Evolutionary conservation across 2,329 filamentous ascomycete genomes (phyloP).

Genomic region (Plenodomus lindquistii): DNA sequence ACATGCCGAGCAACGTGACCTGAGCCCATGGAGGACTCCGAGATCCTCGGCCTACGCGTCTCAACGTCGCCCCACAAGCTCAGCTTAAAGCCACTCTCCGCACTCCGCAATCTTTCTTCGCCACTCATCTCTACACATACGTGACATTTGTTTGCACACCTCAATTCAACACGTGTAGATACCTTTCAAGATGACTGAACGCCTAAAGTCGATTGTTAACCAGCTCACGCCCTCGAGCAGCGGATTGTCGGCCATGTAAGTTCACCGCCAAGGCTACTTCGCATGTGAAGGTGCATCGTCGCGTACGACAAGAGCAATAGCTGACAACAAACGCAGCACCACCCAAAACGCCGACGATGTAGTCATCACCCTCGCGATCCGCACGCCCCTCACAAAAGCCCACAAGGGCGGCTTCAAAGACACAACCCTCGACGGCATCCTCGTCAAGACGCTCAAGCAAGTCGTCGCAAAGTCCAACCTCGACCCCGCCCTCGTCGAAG

Average conservation of each 20-base stretch:
- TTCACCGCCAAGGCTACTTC: slow-evolving; percentile 12
- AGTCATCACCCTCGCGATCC: slow-evolving; percentile 89
- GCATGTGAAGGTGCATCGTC: not conserved
- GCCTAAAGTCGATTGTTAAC: slow-evolving; percentile 84
- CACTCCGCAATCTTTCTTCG: slow-evolving; percentile 16
- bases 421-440: slow-evolving; percentile 81
- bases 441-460: slow-evolving; percentile 78
- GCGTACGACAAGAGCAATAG: not conserved
- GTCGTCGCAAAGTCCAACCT: slow-evolving; percentile 69
- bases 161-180: not conserved
- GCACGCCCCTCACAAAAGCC: slow-evolving; percentile 86
- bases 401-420: slow-evolving; percentile 96
- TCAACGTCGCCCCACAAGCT: slow-evolving; percentile 15
- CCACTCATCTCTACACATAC: not conserved
- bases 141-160: not conserved
- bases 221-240: slow-evolving; percentile 77
- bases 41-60: slow-evolving; percentile 13
- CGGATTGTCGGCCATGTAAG: slow-evolving; percentile 77
- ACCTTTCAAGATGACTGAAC: slow-evolving; percentile 60
- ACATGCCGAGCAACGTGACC: slow-evolving; percentile 14
- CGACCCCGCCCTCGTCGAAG: slow-evolving; percentile 80
- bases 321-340: slow-evolving; percentile 59
- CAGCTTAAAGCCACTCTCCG: slow-evolving; percentile 17
- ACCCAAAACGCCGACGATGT: slow-evolving; percentile 95
- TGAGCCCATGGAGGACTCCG: slow-evolving; percentile 2